phyloP scores from a whole-genome alignment of 306 rosid species.

The Styphnolobium japonicum region DNA sequence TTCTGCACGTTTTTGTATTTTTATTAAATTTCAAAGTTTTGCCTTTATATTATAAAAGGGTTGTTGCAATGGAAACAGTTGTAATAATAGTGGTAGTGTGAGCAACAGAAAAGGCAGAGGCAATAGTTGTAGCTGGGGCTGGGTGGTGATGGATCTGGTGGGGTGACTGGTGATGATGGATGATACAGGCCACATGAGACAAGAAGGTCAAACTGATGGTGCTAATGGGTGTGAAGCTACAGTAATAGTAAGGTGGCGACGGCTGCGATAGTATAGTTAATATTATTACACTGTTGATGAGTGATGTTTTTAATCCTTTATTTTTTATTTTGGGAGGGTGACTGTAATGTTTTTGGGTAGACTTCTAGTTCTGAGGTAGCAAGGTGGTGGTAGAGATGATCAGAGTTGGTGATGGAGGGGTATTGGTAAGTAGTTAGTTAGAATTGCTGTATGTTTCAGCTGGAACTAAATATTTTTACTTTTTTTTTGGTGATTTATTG shows the following conservation, averaged over 20 bases:
- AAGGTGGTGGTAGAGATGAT: neutral
- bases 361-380: slow-evolving; percentile 4
- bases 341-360: neutral
- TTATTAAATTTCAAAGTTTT: neutral
- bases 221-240: slow-evolving; percentile 4
- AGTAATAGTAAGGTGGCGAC: neutral
- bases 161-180: slow-evolving; percentile 18
- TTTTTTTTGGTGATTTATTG: neutral
- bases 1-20: neutral
- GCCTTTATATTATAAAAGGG: neutral
- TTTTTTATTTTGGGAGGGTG: slow-evolving; percentile 15
- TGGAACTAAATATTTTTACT: neutral
- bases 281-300: neutral
- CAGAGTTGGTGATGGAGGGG: neutral
- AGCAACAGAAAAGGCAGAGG: neutral
- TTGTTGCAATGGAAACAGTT: slow-evolving; percentile 1
- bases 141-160: neutral
- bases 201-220: slow-evolving; percentile 17
- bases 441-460: neutral
- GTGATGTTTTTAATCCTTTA: neutral
- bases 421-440: neutral
- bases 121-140: neutral
- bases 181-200: slow-evolving; percentile 5
- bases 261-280: slow-evolving; percentile 12
- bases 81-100: slow-evolving; percentile 14